phyloP scores from a whole-genome alignment of 2,329 filamentous ascomycete species.

The Talaromyces sp. region DNA sequence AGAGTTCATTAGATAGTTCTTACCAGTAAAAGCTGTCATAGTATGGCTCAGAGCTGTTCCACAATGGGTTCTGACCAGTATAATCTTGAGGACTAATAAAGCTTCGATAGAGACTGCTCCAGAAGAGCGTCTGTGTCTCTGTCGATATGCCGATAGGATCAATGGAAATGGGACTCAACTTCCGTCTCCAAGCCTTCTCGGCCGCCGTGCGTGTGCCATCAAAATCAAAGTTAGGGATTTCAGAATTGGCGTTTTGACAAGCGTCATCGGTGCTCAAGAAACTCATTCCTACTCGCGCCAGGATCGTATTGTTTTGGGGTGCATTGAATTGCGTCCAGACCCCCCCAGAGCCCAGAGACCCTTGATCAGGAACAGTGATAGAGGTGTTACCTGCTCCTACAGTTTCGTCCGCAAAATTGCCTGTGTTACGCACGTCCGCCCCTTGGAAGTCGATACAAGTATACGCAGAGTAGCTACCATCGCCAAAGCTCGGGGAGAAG shows the following conservation, averaged over 20 bases:
- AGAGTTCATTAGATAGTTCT: not conserved
- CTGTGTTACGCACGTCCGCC: not conserved
- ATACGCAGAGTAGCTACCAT: not conserved
- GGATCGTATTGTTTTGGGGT: not conserved
- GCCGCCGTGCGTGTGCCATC: no score
- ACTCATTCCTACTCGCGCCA: not conserved
- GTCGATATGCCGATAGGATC: no score
- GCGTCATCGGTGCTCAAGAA: not conserved
- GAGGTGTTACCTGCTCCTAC: no score
- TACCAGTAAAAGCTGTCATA: no score
- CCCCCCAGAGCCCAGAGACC: not conserved
- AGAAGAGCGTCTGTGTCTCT: no score
- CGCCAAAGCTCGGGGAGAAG: not conserved
- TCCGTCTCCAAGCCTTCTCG: no score
- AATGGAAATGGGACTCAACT: no score
- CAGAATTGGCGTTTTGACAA: not conserved
- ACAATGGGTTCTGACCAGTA: no score
- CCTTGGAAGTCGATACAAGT: not conserved
- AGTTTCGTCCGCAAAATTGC: no score
- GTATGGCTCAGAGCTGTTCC: no score
- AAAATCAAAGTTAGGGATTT: not conserved
- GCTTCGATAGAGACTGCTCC: no score
- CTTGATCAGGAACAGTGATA: not conserved
- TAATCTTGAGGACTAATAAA: no score
- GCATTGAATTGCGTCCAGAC: slow-evolving; percentile 22